Evolutionary conservation across 2,329 filamentous ascomycete species (phyloP), one percentile per base, ranked within the genome.

Genomic region (Penicillium sp.): DNA sequence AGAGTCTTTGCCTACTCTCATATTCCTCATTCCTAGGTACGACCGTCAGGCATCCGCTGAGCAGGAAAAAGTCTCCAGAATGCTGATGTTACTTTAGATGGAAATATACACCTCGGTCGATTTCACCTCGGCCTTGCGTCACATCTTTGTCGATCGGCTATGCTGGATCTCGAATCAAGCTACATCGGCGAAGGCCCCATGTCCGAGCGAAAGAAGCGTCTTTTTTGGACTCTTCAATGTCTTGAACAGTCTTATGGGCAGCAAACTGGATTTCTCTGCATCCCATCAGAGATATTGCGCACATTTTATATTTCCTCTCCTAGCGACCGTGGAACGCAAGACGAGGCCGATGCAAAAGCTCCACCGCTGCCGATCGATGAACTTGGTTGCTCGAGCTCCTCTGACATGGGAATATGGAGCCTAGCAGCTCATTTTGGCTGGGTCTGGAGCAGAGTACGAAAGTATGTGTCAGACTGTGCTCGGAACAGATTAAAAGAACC

Each of bases 221-320:
- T 81, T 0, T 81, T 81, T 30, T 81, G 79, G 79, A 81, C 78
- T 49, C 67, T 81, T 0, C 77, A 81, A 47, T 62, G 79, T 2
- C 73, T 81, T 0, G 78, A 81, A 49, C 78, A 81, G 46, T 76
- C 72, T 0, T 81, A 81, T 39, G 79, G 79, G 1, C 73, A 76
- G 7, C 78, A 80, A 41, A 73, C 69, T 4, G 76, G 77, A 1
- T 70, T 79, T 0, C 58, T 80, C 19, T 76, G 73, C 35, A 62
- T 74, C 0, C 71, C 77, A 0, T 74, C 71, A 0, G 77, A 79
- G 4, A 72, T 74, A 1, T 69, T 77, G 64, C 72, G 78, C 6
- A 61, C 66, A 0, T 64, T 34, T 67, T 77, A 48, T 58, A 64
- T 23, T 64, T 72, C 55, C 0, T 47, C 47, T 0, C 45, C 55